These are phyloP conservation scores for Naganishia vaughanmartiniae DNA, from an alignment of 768 basidiomycete genomes.

Conservation along the genomic window DNA sequence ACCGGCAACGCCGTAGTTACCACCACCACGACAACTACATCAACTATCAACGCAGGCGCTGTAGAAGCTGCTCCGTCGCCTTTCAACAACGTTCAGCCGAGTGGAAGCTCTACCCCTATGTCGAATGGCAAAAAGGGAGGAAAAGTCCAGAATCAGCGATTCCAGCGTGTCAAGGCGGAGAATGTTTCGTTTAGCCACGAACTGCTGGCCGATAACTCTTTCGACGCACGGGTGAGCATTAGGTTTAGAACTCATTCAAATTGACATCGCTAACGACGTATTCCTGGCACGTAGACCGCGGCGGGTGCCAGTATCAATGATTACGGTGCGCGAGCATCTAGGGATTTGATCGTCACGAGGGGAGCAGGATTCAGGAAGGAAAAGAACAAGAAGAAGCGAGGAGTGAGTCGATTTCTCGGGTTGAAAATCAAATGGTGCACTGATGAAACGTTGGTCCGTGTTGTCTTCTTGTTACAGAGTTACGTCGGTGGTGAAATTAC, in stretches of 20 bases:
- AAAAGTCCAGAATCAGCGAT: slow-evolving; percentile 61
- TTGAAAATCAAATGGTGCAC: background rate
- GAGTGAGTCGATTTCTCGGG: slow-evolving; percentile 43
- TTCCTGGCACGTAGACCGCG: slow-evolving; percentile 42
- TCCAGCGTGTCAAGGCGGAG: slow-evolving; percentile 73
- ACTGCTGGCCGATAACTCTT: slow-evolving; percentile 68
- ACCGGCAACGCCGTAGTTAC: slow-evolving; percentile 35
- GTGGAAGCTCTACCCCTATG: slow-evolving; percentile 32
- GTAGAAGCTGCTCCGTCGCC: slow-evolving; percentile 37
- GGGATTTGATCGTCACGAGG: slow-evolving; percentile 86
- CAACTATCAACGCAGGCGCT: slow-evolving; percentile 30
- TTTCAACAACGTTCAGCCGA: slow-evolving; percentile 36
- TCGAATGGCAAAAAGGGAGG: slow-evolving; percentile 33
- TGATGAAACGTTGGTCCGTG: background rate
- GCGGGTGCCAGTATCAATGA: slow-evolving; percentile 67
- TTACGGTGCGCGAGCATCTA: slow-evolving; percentile 80
- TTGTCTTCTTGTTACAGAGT: slow-evolving; percentile 52
- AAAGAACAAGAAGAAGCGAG: slow-evolving; percentile 99
- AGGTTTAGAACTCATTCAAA: background rate
- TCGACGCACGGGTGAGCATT: slow-evolving; percentile 67
- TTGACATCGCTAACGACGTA: background rate
- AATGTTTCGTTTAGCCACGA: slow-evolving; percentile 58
- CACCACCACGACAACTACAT: slow-evolving; percentile 43
- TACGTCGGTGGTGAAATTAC: slow-evolving; percentile 95
- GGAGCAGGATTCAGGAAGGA: slow-evolving; percentile 96